These are phyloP conservation scores for Tulasnella sp. DNA, from an alignment of 768 basidiomycete genomes.

Conservation along the genomic window DNA sequence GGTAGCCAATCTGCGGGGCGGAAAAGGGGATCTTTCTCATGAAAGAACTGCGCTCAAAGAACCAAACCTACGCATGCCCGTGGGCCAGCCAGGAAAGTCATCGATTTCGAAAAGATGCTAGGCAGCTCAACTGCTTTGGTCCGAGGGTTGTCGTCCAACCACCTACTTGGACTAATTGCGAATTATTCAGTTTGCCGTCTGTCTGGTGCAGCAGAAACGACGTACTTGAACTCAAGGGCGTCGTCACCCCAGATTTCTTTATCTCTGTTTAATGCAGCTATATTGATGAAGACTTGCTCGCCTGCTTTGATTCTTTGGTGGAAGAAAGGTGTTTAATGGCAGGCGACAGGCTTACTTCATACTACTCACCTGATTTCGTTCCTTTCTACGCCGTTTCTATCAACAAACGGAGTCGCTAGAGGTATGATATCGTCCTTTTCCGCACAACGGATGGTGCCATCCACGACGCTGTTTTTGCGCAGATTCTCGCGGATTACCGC, in stretches of 20 bases:
- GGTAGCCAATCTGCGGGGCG: constrained; percentile 15
- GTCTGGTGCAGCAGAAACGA: neutral
- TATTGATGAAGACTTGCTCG: constrained; percentile 15
- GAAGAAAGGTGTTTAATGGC: neutral
- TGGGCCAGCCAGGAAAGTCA: constrained; percentile 29
- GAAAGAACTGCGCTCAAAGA: constrained; percentile 56
- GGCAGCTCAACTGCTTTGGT: neutral
- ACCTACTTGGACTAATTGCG: constrained; percentile 14
- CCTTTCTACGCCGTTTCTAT: constrained; percentile 15
- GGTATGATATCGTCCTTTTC: constrained; percentile 26
- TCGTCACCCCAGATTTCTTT: constrained; percentile 32
- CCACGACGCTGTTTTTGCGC: constrained; percentile 17
- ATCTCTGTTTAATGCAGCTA: constrained; percentile 23
- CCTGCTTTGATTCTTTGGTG: constrained; percentile 24
- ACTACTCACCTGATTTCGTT: constrained; percentile 18
- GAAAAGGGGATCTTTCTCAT: neutral
- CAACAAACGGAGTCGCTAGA: constrained; percentile 21
- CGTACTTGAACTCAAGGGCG: constrained; percentile 33
- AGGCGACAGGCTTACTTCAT: neutral
- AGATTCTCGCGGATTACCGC: constrained; percentile 30
- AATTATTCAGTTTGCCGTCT: neutral
- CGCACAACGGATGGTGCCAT: constrained; percentile 12
- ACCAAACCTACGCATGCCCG: constrained; percentile 23
- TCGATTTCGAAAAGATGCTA: constrained; percentile 13
- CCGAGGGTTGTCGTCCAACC: neutral